These are phyloP conservation scores for Fusarium sp. DNA, from an alignment of 2,329 filamentous ascomycete genomes.

Conservation along the genomic window DNA sequence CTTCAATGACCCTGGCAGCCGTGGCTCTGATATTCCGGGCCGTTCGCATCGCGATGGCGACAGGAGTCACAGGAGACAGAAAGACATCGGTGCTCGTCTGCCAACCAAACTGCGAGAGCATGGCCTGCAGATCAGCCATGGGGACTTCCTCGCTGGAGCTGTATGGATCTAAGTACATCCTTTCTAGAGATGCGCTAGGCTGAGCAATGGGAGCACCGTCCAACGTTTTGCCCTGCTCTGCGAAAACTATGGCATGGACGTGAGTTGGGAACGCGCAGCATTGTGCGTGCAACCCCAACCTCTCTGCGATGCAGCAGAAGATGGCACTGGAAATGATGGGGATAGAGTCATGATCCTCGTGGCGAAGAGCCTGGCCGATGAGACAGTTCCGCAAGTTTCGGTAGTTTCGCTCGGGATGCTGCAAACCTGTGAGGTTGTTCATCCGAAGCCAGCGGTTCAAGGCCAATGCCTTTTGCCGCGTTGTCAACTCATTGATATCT, in stretches of 20 bases:
- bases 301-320: slow-evolving; percentile 83
- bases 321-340: slow-evolving; percentile 91
- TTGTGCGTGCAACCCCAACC: slow-evolving; percentile 81
- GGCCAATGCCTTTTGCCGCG: slow-evolving; percentile 77
- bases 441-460: slow-evolving; percentile 79
- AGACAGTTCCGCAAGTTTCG: slow-evolving; percentile 89
- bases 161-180: slow-evolving; percentile 91
- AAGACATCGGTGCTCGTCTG: slow-evolving; percentile 64
- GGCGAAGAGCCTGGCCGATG: slow-evolving; percentile 84
- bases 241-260: slow-evolving; percentile 84
- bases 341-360: slow-evolving; percentile 82
- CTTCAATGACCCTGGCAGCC: slow-evolving; percentile 56
- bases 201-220: slow-evolving; percentile 63
- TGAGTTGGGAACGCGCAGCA: slow-evolving; percentile 89
- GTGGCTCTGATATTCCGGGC: slow-evolving; percentile 84
- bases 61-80: slow-evolving; percentile 74
- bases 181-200: slow-evolving; percentile 56
- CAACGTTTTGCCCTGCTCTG: slow-evolving; percentile 72
- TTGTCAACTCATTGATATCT: slow-evolving; percentile 69
- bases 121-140: slow-evolving; percentile 69
- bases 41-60: slow-evolving; percentile 81
- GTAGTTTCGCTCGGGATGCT: slow-evolving; percentile 77
- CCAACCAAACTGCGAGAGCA: slow-evolving; percentile 68
- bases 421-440: slow-evolving; percentile 79
- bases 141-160: slow-evolving; percentile 78